phyloP scores from a whole-genome alignment of 1,284 basidiomycete species.

The Ceratobasidium sp. region DNA sequence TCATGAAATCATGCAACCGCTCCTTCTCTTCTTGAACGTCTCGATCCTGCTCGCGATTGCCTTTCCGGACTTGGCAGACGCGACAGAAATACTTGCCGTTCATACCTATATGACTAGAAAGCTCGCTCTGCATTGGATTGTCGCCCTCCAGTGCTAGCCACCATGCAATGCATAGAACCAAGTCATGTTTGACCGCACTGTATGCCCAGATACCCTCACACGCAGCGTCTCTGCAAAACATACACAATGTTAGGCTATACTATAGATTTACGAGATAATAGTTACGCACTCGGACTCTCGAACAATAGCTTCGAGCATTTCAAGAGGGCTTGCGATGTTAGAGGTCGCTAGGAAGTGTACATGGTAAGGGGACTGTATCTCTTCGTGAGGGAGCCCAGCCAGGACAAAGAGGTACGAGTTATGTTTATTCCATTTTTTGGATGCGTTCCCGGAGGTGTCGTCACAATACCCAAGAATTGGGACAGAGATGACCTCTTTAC shows the following conservation, averaged over 20 bases:
- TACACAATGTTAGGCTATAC: neutral
- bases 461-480: conserved; percentile 57
- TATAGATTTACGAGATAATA: conserved; percentile 10
- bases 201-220: neutral
- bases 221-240: conserved; percentile 51
- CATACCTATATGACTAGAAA: conserved; percentile 61
- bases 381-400: conserved; percentile 54
- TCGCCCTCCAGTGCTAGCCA: conserved; percentile 60
- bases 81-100: conserved; percentile 61
- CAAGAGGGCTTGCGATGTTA: conserved; percentile 60
- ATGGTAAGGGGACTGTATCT: conserved; percentile 53
- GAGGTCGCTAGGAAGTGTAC: conserved; percentile 62
- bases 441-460: conserved; percentile 63
- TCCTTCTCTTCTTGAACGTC: neutral
- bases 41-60: no score
- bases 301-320: conserved; percentile 61
- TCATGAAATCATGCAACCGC: neutral
- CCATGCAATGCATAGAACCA: conserved; percentile 56
- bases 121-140: conserved; percentile 65
- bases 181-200: neutral
- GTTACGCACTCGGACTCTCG: conserved; percentile 53
- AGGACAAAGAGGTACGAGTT: conserved; percentile 59
- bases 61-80: conserved; percentile 55
- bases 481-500: neutral
- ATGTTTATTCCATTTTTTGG: conserved; percentile 64